A percentile compares a stretch with the other conserved stretches of the same genome.
phyloP scores from a whole-genome alignment of 2,329 filamentous ascomycete species.

The Sporothrix pallida region DNA sequence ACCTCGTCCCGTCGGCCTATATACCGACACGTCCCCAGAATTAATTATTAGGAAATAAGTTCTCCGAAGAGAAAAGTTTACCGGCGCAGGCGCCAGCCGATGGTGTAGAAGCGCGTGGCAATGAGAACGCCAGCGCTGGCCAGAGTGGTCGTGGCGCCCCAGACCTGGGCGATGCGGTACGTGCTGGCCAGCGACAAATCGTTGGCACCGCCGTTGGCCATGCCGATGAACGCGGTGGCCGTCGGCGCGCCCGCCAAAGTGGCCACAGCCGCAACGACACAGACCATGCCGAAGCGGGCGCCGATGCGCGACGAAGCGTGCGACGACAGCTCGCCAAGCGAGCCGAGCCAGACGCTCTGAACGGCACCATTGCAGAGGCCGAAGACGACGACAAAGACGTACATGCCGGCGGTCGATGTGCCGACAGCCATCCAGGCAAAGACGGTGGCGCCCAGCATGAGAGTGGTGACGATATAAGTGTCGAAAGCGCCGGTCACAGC shows the following conservation, averaged over 20 bases:
- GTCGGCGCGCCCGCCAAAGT: conserved; percentile 51
- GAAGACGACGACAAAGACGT: conserved; percentile 52
- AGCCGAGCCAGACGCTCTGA: conserved; percentile 46
- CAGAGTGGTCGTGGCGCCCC: conserved; percentile 37
- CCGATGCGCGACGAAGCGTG: conserved; percentile 46
- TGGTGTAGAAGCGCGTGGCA: conserved; percentile 29
- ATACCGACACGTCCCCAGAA: conserved; percentile 7
- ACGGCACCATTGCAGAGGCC: conserved; percentile 52
- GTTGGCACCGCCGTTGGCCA: conserved; percentile 26
- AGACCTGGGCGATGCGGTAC: conserved; percentile 37
- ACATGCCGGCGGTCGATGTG: conserved; percentile 48
- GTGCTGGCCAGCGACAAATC: conserved; percentile 27
- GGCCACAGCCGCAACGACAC: conserved; percentile 49
- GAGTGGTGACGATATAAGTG: conserved; percentile 52
- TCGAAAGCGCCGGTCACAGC: conserved; percentile 60
- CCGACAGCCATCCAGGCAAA: conserved; percentile 58
- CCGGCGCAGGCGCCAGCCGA: conserved; percentile 33
- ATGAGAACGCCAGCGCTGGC: conserved; percentile 30
- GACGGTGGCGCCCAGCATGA: conserved; percentile 49
- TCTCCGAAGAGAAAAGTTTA: background rate
- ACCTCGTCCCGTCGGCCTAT: conserved; percentile 6
- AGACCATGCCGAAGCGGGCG: conserved; percentile 53
- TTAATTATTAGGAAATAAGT: conserved; percentile 7
- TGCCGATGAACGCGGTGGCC: conserved; percentile 36
- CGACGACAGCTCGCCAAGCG: conserved; percentile 48